Percentiles rank a stretch among this genome's conserved stretches.
Conservation (phyloP, 2,329 filamentous ascomycete species). For the Colletotrichum echinochloae region DNA sequence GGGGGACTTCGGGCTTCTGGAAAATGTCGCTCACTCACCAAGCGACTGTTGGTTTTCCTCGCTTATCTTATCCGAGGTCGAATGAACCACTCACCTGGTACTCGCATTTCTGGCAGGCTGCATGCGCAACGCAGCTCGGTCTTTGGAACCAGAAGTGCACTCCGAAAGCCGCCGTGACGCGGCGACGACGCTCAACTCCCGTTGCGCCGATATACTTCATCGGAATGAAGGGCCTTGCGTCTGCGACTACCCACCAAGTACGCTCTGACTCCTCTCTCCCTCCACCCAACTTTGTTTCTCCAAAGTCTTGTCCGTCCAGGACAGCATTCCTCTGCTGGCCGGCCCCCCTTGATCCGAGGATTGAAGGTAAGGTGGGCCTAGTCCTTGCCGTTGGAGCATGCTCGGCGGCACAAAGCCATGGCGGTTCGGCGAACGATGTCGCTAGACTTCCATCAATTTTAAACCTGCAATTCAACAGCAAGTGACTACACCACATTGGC, state of each 20-base stretch:
- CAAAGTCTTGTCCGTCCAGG: not conserved
- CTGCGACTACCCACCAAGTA: not conserved
- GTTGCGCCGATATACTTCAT: not conserved
- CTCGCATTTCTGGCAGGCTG: not conserved
- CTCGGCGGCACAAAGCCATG: no score
- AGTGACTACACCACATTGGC: no score
- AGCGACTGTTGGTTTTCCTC: conserved; percentile 14
- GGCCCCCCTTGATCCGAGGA: not conserved
- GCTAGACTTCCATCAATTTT: no score
- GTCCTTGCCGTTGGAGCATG: conserved; percentile 19
- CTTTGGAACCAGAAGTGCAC: not conserved
- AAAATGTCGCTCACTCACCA: conserved; percentile 2
- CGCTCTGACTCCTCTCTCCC: conserved; percentile 2
- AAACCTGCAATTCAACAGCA: no score
- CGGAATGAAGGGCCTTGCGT: conserved; percentile 10
- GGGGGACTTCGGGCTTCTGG: conserved; percentile 12
- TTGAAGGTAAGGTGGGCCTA: conserved; percentile 3
- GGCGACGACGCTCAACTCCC: not conserved
- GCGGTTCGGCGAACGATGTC: no score
- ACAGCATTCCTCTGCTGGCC: not conserved
- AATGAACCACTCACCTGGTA: not conserved
- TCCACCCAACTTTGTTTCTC: not conserved
- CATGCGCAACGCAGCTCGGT: no score
- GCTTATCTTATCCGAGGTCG: conserved; percentile 28
- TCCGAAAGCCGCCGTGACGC: not conserved